phyloP scores from a whole-genome alignment of 192 early-diverging fungal species.

The Podila clonocystis region DNA sequence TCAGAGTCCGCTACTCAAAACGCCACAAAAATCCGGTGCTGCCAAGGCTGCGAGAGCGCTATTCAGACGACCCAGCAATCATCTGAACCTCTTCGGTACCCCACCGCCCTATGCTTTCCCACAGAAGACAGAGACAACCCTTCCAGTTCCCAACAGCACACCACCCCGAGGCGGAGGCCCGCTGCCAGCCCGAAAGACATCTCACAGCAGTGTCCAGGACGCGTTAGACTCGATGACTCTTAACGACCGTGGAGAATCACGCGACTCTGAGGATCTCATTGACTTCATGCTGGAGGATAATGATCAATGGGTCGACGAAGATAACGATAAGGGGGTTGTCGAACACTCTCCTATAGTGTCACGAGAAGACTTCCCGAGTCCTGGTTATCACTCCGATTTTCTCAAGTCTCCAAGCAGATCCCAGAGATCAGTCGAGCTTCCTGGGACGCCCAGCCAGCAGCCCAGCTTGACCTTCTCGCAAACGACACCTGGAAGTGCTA shows the following conservation, averaged over 20 bases:
- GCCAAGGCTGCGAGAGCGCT: slow-evolving; percentile 28
- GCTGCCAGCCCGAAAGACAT: too few species aligned
- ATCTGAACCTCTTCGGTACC: slow-evolving; percentile 1
- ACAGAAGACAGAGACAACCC: background rate
- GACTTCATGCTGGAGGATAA: background rate
- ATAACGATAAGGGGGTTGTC: background rate
- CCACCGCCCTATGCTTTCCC: background rate
- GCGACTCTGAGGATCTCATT: too few species aligned
- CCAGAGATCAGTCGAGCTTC: background rate
- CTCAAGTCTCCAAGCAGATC: background rate
- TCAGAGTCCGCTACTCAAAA: slow-evolving; percentile 12
- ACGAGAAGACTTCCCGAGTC: background rate
- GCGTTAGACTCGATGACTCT: slow-evolving; percentile 31
- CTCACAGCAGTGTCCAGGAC: slow-evolving; percentile 10
- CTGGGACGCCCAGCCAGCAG: slow-evolving; percentile 39
- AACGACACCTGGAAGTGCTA: slow-evolving; percentile 27
- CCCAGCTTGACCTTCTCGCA: slow-evolving; percentile 39
- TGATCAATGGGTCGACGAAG: background rate
- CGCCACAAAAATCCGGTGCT: slow-evolving; percentile 29
- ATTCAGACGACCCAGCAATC: slow-evolving; percentile 17
- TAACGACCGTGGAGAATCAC: background rate
- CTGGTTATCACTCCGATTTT: slow-evolving; percentile 3
- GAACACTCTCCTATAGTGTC: background rate
- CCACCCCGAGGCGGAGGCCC: too few species aligned
- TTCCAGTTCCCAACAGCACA: too few species aligned